A percentile compares a stretch with the other conserved stretches of the same genome.
Conservation (phyloP, 2,329 filamentous ascomycete species). For the Myriosclerotinia scirpicola region DNA sequence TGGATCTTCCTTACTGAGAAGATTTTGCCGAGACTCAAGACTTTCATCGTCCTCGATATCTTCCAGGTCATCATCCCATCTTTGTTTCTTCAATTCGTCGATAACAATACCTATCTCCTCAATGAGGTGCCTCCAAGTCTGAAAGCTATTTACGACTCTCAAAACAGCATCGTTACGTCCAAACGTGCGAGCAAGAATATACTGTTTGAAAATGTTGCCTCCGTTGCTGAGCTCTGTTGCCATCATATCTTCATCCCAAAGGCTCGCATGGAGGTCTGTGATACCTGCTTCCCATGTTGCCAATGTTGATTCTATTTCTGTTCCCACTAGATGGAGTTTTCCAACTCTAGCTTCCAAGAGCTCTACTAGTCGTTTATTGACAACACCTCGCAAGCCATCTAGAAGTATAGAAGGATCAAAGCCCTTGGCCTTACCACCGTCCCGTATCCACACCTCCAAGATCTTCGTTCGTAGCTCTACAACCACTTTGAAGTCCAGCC, state of each 20-base stretch:
- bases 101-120: slow-evolving; percentile 64
- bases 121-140: slow-evolving; percentile 73
- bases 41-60: slow-evolving; percentile 73
- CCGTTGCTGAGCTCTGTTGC: slow-evolving; percentile 65
- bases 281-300: slow-evolving; percentile 58
- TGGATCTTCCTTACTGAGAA: slow-evolving; percentile 73
- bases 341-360: slow-evolving; percentile 64
- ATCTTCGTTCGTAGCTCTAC: slow-evolving; percentile 68
- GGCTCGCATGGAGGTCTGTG: slow-evolving; percentile 51
- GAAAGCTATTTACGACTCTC: slow-evolving; percentile 61
- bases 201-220: slow-evolving; percentile 66
- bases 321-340: slow-evolving; percentile 64
- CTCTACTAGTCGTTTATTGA: slow-evolving; percentile 66
- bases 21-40: slow-evolving; percentile 63
- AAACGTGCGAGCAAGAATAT: slow-evolving; percentile 67
- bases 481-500: slow-evolving; percentile 66
- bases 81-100: slow-evolving; percentile 62
- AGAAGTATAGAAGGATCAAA: slow-evolving; percentile 69
- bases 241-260: slow-evolving; percentile 69
- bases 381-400: slow-evolving; percentile 63
- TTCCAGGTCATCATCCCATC: slow-evolving; percentile 72
- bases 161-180: slow-evolving; percentile 70
- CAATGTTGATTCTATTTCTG: slow-evolving; percentile 61
- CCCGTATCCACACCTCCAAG: slow-evolving; percentile 73
- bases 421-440: slow-evolving; percentile 62